Base-by-base conservation (phyloP, 78 protist genomes). In the Chrysochromulina parva region DNA sequence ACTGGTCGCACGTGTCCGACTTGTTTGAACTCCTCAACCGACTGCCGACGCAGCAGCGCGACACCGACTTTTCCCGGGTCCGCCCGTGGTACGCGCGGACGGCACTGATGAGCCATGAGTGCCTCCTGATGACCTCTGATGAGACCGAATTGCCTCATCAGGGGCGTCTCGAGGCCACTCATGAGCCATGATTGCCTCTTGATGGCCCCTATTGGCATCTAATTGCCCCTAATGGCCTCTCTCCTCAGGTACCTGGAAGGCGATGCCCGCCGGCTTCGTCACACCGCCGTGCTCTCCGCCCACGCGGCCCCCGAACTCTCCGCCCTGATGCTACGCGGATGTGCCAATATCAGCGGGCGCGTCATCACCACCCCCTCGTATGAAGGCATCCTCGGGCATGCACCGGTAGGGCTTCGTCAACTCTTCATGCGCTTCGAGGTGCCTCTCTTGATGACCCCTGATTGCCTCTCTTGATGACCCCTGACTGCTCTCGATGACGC, bases 1-100 rank as follows among this genome's bases (percentile, higher is more conserved):
- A 97, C 88, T 95, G 97, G 97, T 97, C 95, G 76, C 97, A 97
- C 67, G 60, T 96, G 17, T 13, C 4, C 22, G 53, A 20, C 2
- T 38, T 53, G 48, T 20, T 97, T 65, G 90, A 28, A 11, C 48
- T 48, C 22, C 20, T 90, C 26, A 96, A 96, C 90, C 48, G 1
- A 48, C 54, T 57, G 69, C 97, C 96, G 48, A 54, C 1, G 20
- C 0, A 58, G 47, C 48, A 82, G 73, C 94, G 76, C 82, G 81
- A 86, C 47, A 91, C 94, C 24, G 97, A 96, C 87, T 95, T 95
- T 57, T 81, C 93, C 24, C 88, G 93, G 24, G 69, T 92, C 20
- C 57, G 66, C 26, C 0, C 48, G 48, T 91, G 58, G 58, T 0
- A n/a, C n/a, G n/a, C n/a, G n/a, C n/a, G n/a, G n/a, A n/a, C n/a